These are phyloP conservation scores for Cladosporium austrohemisphaericum DNA, from an alignment of 2,329 filamentous ascomycete species.

Conservation along the genomic window DNA sequence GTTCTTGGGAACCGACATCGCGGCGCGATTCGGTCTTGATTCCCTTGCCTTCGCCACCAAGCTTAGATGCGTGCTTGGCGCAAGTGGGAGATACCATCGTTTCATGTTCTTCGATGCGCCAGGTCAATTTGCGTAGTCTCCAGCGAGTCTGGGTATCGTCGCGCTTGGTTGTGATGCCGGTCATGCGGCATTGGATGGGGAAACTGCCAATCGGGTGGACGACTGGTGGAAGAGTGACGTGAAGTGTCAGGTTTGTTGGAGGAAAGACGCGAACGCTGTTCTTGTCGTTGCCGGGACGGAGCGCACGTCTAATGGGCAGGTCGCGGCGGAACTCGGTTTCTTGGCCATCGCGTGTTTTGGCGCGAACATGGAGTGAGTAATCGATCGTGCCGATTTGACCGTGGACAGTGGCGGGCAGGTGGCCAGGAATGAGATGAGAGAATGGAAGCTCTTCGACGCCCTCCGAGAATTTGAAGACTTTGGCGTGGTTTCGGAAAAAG, in stretches of 20 bases:
- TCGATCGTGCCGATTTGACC: conserved; percentile 68
- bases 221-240: conserved; percentile 74
- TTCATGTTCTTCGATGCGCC: conserved; percentile 86
- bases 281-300: conserved; percentile 75
- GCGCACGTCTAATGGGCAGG: conserved; percentile 73
- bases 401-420: conserved; percentile 80
- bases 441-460: conserved; percentile 80
- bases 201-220: conserved; percentile 84
- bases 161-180: conserved; percentile 75
- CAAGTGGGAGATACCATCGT: conserved; percentile 78
- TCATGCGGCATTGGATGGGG: conserved; percentile 73
- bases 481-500: conserved; percentile 57
- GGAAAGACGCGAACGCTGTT: conserved; percentile 92
- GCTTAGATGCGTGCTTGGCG: conserved; percentile 65
- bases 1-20: conserved; percentile 72
- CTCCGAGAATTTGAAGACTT: conserved; percentile 40
- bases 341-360: conserved; percentile 58
- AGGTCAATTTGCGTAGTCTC: conserved; percentile 86
- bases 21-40: conserved; percentile 70
- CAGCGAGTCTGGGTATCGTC: conserved; percentile 70
- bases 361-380: conserved; percentile 72
- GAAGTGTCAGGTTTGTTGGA: conserved; percentile 87
- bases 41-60: conserved; percentile 65
- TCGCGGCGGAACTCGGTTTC: conserved; percentile 63
- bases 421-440: conserved; percentile 77